These are phyloP conservation scores for Dictyostelium intermedium DNA, from an alignment of 78 protist genomes.

Conservation along the genomic window DNA sequence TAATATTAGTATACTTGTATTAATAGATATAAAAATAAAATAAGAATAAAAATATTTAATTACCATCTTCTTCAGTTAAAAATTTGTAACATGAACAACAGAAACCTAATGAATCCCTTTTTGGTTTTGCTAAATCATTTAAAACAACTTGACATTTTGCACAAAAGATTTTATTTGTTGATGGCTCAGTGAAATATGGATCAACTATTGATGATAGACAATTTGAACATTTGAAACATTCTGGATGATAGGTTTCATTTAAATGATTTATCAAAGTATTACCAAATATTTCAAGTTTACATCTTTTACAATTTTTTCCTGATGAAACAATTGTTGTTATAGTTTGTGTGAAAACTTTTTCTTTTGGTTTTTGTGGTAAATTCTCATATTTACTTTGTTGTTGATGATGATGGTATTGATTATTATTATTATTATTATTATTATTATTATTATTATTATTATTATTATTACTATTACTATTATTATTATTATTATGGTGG, in stretches of 20 bases:
- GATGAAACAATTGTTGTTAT: conserved; percentile 10
- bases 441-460: no score
- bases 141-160: conserved; percentile 31
- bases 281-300: conserved; percentile 9
- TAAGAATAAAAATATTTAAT: no score
- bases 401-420: background rate
- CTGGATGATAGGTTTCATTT: background rate
- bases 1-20: no score
- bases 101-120: conserved; percentile 19
- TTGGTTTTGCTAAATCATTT: conserved; percentile 13
- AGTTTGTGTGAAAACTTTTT: background rate
- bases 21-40: no score
- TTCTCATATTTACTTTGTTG: background rate
- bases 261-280: background rate
- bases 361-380: background rate
- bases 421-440: no score
- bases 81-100: conserved; percentile 32
- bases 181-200: conserved; percentile 21
- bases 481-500: no score
- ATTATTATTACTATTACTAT: no score
- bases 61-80: conserved; percentile 25
- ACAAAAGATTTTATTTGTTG: conserved; percentile 17
- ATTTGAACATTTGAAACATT: conserved; percentile 15
- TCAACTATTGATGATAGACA: background rate
- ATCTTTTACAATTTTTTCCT: conserved; percentile 15